These are phyloP conservation scores for Trichoderma sp. DNA, from an alignment of 2,329 filamentous ascomycete genomes.

Conservation along the genomic window DNA sequence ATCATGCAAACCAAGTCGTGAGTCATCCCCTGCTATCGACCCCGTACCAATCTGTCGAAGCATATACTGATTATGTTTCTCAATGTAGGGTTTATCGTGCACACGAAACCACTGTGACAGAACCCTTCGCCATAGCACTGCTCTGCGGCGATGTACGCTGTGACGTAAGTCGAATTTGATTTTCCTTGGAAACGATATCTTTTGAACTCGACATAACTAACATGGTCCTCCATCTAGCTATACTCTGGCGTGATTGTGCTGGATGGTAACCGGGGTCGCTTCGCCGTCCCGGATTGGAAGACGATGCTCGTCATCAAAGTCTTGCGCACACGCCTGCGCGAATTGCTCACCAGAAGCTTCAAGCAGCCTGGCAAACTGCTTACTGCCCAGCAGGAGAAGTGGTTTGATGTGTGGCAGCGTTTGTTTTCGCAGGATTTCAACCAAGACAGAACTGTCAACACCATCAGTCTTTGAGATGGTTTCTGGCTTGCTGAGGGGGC, in stretches of 20 bases:
- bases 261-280: conserved; percentile 83
- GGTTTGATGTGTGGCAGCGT: conserved; percentile 73
- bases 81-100: conserved; percentile 75
- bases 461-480: background rate
- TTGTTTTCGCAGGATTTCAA: conserved; percentile 62
- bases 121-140: conserved; percentile 80
- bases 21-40: conserved; percentile 39
- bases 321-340: conserved; percentile 70
- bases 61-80: conserved; percentile 25
- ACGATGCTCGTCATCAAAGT: conserved; percentile 86
- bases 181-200: background rate
- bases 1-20: conserved; percentile 91
- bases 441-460: conserved; percentile 33
- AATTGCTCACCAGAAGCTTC: conserved; percentile 73
- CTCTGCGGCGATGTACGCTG: conserved; percentile 88
- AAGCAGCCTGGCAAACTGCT: conserved; percentile 64
- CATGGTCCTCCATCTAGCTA: conserved; percentile 54
- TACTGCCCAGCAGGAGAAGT: conserved; percentile 69
- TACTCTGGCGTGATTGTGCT: conserved; percentile 85
- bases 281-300: conserved; percentile 86
- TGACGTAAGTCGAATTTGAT: conserved; percentile 58
- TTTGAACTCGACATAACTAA: background rate
- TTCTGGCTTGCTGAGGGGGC: background rate
- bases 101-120: conserved; percentile 80
- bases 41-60: background rate